Percentiles rank a stretch among this genome's conserved stretches.
phyloP scores from a whole-genome alignment of 305 asterid genomes.

The Fraxinus sp. region DNA sequence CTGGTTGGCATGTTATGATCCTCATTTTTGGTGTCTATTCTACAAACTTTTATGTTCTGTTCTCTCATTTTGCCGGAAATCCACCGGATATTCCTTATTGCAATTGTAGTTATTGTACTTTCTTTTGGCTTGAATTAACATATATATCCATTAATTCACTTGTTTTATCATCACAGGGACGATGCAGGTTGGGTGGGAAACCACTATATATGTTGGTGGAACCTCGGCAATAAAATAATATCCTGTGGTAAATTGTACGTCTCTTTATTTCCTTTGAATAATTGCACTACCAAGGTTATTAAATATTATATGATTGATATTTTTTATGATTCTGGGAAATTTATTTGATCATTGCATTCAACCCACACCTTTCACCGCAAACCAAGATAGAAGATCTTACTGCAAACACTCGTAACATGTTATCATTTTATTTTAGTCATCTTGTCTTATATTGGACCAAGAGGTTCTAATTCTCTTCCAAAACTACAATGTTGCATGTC shows the following conservation, averaged over 20 bases:
- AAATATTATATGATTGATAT: background rate
- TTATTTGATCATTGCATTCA: background rate
- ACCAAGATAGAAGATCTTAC: background rate
- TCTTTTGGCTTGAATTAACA: background rate
- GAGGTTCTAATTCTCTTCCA: background rate
- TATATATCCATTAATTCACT: background rate
- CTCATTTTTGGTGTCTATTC: background rate
- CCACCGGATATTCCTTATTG: background rate
- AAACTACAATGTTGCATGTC: background rate
- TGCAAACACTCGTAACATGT: background rate
- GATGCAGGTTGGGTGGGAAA: conserved; percentile 47
- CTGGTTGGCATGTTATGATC: background rate
- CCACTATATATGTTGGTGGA: conserved; percentile 68
- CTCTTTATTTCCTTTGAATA: background rate
- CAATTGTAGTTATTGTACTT: background rate
- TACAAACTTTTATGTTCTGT: background rate
- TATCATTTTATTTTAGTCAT: background rate
- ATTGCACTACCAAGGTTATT: background rate
- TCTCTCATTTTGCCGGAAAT: background rate
- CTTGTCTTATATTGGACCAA: background rate
- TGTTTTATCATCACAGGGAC: conserved; percentile 38
- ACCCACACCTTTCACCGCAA: background rate
- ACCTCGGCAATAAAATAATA: conserved; percentile 45
- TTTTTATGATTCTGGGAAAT: background rate
- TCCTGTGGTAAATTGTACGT: conserved; percentile 17